Evolutionary conservation across 106 monocot species (phyloP).

Genomic region (Ottelia alismoides): DNA sequence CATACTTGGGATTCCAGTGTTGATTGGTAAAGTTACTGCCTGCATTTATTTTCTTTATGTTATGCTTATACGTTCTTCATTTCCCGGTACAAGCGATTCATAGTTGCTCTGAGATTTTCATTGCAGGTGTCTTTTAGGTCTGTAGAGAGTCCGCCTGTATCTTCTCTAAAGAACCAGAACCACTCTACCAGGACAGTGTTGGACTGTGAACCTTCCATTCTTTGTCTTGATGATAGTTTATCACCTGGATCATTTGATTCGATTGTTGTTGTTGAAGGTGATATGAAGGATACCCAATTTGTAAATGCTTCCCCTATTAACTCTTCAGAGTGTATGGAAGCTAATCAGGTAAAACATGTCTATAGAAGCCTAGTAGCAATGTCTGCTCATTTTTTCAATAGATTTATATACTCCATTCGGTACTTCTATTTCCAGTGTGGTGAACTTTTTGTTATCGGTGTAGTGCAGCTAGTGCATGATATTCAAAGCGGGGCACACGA

Average conservation of each 20-base stretch:
- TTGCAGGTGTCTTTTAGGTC: conserved; percentile 45
- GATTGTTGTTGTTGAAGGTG: conserved; percentile 49
- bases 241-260: conserved; percentile 88
- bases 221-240: conserved; percentile 62
- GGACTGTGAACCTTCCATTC: conserved; percentile 46
- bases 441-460: too few species aligned
- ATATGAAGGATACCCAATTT: conserved; percentile 47
- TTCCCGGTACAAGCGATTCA: too few species aligned
- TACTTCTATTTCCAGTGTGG: too few species aligned
- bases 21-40: too few species aligned
- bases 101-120: not conserved
- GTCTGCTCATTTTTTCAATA: too few species aligned
- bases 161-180: conserved; percentile 44
- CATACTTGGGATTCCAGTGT: too few species aligned
- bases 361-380: too few species aligned
- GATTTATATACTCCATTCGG: too few species aligned
- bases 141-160: conserved; percentile 36
- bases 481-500: conserved; percentile 13
- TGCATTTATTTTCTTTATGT: too few species aligned
- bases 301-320: conserved; percentile 31
- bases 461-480: conserved; percentile 52
- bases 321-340: conserved; percentile 44
- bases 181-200: conserved; percentile 34
- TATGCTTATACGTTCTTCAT: too few species aligned
- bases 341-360: conserved; percentile 86